These are phyloP conservation scores for Coniochaeta ligniaria DNA, from an alignment of 2,329 filamentous ascomycete genomes.

Conservation along the genomic window DNA sequence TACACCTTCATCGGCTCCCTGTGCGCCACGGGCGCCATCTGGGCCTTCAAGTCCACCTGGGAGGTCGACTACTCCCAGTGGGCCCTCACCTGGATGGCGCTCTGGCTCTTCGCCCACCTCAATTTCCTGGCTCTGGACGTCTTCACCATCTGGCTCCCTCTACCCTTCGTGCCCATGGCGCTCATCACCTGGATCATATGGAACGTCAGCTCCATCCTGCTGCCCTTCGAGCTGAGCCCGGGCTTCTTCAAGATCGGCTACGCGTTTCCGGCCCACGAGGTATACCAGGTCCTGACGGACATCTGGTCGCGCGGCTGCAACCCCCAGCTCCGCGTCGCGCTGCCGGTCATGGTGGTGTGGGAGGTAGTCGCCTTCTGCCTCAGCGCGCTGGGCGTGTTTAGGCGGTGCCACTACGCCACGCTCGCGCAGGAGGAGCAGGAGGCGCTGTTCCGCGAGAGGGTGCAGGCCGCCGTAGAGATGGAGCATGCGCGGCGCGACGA, in stretches of 20 bases:
- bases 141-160: conserved; percentile 31
- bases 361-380: conserved; percentile 17
- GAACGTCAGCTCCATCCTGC: conserved; percentile 32
- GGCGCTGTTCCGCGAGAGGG: conserved; percentile 14
- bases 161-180: conserved; percentile 33
- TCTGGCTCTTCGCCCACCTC: conserved; percentile 35
- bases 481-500: conserved; percentile 7
- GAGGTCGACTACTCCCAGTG: conserved; percentile 30
- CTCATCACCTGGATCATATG: conserved; percentile 34
- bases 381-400: conserved; percentile 19
- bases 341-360: conserved; percentile 35
- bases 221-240: conserved; percentile 33
- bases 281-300: conserved; percentile 31
- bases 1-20: conserved; percentile 33
- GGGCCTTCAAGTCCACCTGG: conserved; percentile 34
- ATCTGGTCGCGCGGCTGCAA: conserved; percentile 36
- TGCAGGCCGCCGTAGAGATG: conserved; percentile 19
- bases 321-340: conserved; percentile 26
- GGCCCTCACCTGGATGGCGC: conserved; percentile 30
- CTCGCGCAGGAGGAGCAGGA: conserved; percentile 16
- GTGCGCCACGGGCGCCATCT: conserved; percentile 30
- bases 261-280: conserved; percentile 29
- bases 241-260: conserved; percentile 32
- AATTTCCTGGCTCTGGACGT: conserved; percentile 36
- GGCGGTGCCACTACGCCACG: conserved; percentile 21